phyloP scores from a whole-genome alignment of 2,329 filamentous ascomycete species.

The Aspergillus aculeatus region DNA sequence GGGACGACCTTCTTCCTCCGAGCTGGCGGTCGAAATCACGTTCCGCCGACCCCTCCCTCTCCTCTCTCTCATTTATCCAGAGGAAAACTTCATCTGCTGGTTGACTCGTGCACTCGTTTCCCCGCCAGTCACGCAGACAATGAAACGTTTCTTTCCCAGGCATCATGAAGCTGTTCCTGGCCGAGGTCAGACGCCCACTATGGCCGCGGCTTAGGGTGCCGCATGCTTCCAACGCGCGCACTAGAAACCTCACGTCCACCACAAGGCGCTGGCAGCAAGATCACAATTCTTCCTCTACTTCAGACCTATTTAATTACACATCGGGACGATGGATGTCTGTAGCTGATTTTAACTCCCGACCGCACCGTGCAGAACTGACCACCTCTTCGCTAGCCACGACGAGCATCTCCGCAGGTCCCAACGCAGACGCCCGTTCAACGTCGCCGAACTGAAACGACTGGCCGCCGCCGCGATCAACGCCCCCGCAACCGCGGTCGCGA shows the following conservation, averaged over 20 bases:
- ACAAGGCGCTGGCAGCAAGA: neutral
- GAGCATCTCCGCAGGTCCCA: neutral
- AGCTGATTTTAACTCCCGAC: neutral
- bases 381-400: neutral
- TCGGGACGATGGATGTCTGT: neutral
- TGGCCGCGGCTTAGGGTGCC: neutral
- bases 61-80: neutral
- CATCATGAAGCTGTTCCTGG: neutral
- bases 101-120: neutral
- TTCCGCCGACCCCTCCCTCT: neutral
- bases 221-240: too few relatives aligned
- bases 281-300: neutral
- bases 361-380: neutral
- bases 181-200: neutral
- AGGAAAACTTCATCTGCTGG: neutral
- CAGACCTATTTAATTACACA: neutral
- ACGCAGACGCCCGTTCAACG: neutral
- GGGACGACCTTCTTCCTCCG: neutral
- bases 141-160: neutral
- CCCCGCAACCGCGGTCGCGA: slow-evolving; percentile 10
- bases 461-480: neutral
- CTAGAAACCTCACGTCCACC: neutral
- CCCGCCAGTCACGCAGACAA: neutral
- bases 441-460: neutral
- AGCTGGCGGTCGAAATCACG: neutral